Conservation (phyloP, 192 early-diverging fungal species). For the Umbelopsis vinacea region DNA sequence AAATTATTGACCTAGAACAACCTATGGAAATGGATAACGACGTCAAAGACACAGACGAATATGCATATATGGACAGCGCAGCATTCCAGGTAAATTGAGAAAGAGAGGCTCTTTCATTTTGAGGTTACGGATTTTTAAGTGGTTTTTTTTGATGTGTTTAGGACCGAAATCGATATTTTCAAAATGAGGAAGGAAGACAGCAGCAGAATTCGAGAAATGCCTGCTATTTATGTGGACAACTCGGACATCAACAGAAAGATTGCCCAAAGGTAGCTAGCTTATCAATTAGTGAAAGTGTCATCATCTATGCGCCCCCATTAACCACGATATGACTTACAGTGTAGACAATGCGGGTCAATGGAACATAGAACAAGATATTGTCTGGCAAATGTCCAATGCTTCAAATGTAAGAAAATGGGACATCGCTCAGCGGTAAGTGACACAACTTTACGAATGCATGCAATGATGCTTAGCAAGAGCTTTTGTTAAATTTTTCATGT, state of each 20-base stretch:
- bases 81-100: neutral
- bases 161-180: slow-evolving; percentile 12
- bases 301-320: neutral
- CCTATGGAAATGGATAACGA: neutral
- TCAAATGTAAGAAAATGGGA: slow-evolving; percentile 10
- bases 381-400: slow-evolving; percentile 1
- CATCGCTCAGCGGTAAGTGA: slow-evolving; percentile 2
- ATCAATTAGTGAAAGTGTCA: neutral
- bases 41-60: slow-evolving; percentile 4
- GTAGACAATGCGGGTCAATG: neutral
- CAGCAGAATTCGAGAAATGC: neutral
- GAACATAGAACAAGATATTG: neutral
- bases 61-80: slow-evolving; percentile 9
- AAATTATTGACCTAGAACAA: slow-evolving; percentile 13
- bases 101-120: neutral
- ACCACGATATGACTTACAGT: neutral
- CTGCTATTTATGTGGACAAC: neutral
- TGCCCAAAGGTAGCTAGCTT: neutral
- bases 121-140: neutral
- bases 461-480: neutral
- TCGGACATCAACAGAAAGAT: slow-evolving; percentile 10
- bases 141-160: neutral
- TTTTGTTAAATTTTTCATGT: neutral
- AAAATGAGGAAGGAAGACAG: slow-evolving; percentile 10
- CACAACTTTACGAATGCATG: neutral